Base-by-base conservation (phyloP, 805 yeast genomes). In the Starmerella etchellsii region DNA sequence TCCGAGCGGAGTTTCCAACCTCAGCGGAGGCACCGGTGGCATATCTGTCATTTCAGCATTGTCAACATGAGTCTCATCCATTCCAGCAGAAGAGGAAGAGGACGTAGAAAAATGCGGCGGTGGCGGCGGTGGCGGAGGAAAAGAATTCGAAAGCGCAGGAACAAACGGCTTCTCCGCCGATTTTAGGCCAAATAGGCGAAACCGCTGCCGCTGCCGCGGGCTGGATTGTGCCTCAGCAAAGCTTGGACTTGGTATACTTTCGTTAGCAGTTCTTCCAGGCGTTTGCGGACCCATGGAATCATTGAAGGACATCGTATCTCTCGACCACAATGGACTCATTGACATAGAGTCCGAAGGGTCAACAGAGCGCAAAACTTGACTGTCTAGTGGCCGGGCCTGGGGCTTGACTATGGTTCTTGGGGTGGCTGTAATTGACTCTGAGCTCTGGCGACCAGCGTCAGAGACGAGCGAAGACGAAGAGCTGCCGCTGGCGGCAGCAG, bases 371-470 rank as follows among this genome's bases (percentile, higher is more conserved):
- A 42, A 35, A 16, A 48, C 44, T 7, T 27, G 31, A 13, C 22
- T 22, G 16, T 34, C 37, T 4, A 20, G 20, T 3, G 43, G 28
- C 34, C 35, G 34, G 7, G 47, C 31, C 11, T 36, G 42, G 10
- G 29, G 37, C 23, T 31, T 13, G 1, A 35, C 40, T 8, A 37
- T 37, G 3, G 51, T 44, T 15, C 54, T 49, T 4, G 52, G 50
- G 9, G 56, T 52, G 31, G 42, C 37, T 6, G 56, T 52, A 26
- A 42, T 36, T 11, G 55, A 54, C 31, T 49, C 52, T 26, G 49
- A 43, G 8, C 20, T 36, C 24, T 47, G 51, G 20, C 56, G 47
- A 22, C 48, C 30, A 16, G 53, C 52, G 31, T 37, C 41, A n/a
- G 29, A 7, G 13, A 8, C 7, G 13, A 18, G 22, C n/a, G n/a